These are phyloP conservation scores for Neurospora cerealis DNA, from an alignment of 495 filamentous ascomycete species.

Conservation along the genomic window DNA sequence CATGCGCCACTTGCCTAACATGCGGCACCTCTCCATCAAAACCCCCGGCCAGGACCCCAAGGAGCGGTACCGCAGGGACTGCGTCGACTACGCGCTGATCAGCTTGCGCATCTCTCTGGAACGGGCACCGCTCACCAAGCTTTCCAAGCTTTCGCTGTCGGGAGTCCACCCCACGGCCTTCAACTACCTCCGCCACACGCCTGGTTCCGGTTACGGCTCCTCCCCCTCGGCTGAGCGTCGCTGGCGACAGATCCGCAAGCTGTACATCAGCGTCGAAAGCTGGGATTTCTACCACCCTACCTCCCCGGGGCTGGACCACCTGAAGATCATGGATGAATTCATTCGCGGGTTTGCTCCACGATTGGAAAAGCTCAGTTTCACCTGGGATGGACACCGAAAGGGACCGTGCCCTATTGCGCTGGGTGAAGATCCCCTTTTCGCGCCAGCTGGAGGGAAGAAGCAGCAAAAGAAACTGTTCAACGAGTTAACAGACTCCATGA, in stretches of 20 bases:
- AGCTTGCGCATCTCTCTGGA: slow-evolving; percentile 69
- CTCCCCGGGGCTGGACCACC: slow-evolving; percentile 51
- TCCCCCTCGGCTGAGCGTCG: slow-evolving; percentile 50
- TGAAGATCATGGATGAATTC: slow-evolving; percentile 66
- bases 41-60: slow-evolving; percentile 58
- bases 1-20: slow-evolving; percentile 48
- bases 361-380: slow-evolving; percentile 55
- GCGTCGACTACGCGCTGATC: slow-evolving; percentile 75
- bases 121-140: slow-evolving; percentile 45
- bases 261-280: slow-evolving; percentile 57
- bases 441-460: slow-evolving; percentile 28
- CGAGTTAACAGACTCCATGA: slow-evolving; percentile 46
- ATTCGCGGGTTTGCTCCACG: slow-evolving; percentile 51
- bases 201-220: slow-evolving; percentile 48
- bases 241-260: slow-evolving; percentile 62
- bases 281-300: slow-evolving; percentile 44
- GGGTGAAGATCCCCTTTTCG: slow-evolving; percentile 49
- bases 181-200: slow-evolving; percentile 56
- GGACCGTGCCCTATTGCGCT: slow-evolving; percentile 59
- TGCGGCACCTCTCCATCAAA: slow-evolving; percentile 59
- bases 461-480: slow-evolving; percentile 40
- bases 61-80: slow-evolving; percentile 59
- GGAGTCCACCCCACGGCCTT: slow-evolving; percentile 59
- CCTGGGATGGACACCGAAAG: slow-evolving; percentile 53
- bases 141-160: slow-evolving; percentile 54